These are phyloP conservation scores for Cucurbita moschata DNA, from an alignment of 306 rosid genomes.

Conservation along the genomic window DNA sequence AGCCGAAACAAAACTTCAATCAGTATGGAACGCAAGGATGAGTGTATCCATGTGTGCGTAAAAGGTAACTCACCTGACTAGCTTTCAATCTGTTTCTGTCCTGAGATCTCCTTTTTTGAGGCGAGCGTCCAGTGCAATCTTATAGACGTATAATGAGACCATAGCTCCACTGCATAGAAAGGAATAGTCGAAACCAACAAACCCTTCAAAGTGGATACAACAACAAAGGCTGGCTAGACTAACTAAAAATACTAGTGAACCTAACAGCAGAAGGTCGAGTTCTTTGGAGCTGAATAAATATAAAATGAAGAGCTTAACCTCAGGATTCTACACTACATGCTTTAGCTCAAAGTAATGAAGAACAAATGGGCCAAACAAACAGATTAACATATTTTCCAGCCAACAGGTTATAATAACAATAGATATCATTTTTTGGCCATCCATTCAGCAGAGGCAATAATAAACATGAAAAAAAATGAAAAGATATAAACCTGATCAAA, in stretches of 20 bases:
- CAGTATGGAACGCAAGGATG: neutral
- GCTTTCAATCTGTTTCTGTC: conserved; percentile 7
- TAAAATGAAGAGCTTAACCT: neutral
- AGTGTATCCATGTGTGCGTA: neutral
- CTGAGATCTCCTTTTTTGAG: conserved; percentile 27
- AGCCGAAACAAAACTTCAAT: neutral
- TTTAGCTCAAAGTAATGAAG: neutral
- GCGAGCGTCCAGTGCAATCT: conserved; percentile 30
- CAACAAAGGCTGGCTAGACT: neutral
- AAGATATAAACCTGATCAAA: conserved; percentile 55
- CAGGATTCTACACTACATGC: neutral
- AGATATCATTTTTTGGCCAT: neutral
- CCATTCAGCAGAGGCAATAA: neutral
- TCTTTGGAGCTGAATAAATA: neutral
- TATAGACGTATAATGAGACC: conserved; percentile 52
- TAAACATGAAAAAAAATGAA: neutral
- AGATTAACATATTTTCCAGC: neutral
- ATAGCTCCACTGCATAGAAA: conserved; percentile 54
- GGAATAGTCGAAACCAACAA: conserved; percentile 10
- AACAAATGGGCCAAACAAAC: neutral
- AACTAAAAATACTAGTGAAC: neutral
- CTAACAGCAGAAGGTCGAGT: neutral
- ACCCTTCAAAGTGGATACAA: neutral
- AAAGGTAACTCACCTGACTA: neutral
- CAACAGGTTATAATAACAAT: neutral